Conservation (phyloP, 352 stramenopile species). For the Pythium dissimile region DNA sequence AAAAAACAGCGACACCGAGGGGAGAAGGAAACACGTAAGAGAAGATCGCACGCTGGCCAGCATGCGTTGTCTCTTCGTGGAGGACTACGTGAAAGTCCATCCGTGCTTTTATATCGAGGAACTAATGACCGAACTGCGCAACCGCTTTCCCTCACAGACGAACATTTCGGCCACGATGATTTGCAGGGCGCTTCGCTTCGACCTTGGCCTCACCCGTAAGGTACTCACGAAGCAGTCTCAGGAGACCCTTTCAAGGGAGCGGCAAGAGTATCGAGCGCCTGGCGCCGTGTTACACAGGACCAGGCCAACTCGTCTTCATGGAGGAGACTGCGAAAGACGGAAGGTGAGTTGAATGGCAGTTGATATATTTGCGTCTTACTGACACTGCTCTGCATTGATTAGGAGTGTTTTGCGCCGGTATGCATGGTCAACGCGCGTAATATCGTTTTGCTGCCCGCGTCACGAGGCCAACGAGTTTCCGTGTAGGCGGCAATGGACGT, state of each 20-base stretch:
- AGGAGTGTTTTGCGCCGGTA: conserved; percentile 11
- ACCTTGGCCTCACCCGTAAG: conserved; percentile 15
- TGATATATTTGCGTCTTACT: not conserved
- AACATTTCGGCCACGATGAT: conserved; percentile 17
- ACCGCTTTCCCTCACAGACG: not conserved
- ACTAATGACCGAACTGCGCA: not conserved
- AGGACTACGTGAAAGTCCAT: not conserved
- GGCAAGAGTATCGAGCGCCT: conserved; percentile 5
- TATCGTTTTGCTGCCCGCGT: conserved; percentile 12
- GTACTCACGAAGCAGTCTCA: conserved; percentile 14
- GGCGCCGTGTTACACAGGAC: conserved; percentile 13
- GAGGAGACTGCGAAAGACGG: conserved; percentile 19
- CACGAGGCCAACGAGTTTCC: conserved; percentile 13
- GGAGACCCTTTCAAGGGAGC: conserved; percentile 3
- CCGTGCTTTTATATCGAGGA: conserved; percentile 28
- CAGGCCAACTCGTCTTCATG: conserved; percentile 16
- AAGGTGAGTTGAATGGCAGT: not conserved
- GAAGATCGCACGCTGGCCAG: not conserved
- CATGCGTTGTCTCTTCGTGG: conserved; percentile 8
- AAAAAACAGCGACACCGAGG: not conserved
- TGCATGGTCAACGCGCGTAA: conserved; percentile 14
- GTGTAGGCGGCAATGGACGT: conserved; percentile 22
- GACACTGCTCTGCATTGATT: not conserved
- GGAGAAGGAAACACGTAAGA: too few species aligned
- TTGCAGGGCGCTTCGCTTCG: conserved; percentile 17